Evolutionary conservation across 2,329 filamentous ascomycete genomes (phyloP).

Genomic region (Xenoacremonium recifei): DNA sequence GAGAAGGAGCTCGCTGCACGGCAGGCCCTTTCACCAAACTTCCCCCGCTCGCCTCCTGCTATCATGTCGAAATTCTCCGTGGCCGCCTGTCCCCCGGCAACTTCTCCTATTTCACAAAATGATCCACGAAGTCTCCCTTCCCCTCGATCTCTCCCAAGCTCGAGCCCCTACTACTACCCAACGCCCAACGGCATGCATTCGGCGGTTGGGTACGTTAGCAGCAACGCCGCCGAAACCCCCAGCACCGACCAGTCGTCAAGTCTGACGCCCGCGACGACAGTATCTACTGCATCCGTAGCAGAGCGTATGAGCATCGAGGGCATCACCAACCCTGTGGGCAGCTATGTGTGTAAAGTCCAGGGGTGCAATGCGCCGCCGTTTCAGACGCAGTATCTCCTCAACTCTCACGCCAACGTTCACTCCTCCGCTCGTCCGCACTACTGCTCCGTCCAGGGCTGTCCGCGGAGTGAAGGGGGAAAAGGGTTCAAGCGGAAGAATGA

Average conservation of each 20-base stretch:
- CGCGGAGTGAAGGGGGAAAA: constrained; percentile 62
- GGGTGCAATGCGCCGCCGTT: constrained; percentile 73
- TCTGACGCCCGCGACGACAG: constrained; percentile 41
- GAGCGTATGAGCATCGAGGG: constrained; percentile 60
- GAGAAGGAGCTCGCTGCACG: constrained; percentile 31
- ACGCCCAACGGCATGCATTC: constrained; percentile 29
- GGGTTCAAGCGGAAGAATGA: constrained; percentile 73
- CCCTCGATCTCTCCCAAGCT: constrained; percentile 40
- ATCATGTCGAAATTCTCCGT: constrained; percentile 30
- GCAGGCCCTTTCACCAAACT: constrained; percentile 23
- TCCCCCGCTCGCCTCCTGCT: constrained; percentile 35
- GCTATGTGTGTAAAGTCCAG: constrained; percentile 56
- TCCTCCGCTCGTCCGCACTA: constrained; percentile 65
- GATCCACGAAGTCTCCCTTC: constrained; percentile 48
- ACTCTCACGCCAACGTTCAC: constrained; percentile 75
- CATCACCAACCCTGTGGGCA: constrained; percentile 51
- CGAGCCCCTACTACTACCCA: constrained; percentile 39
- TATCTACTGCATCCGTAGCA: constrained; percentile 32
- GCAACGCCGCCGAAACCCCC: constrained; percentile 45
- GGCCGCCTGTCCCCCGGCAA: constrained; percentile 28
- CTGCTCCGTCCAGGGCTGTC: constrained; percentile 60
- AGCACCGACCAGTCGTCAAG: constrained; percentile 42
- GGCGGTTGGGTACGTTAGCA: constrained; percentile 43
- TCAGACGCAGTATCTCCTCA: constrained; percentile 74
- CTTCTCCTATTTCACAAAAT: constrained; percentile 51